Percentiles rank a stretch among this genome's conserved stretches.
phyloP scores from a whole-genome alignment of 2,329 filamentous ascomycete genomes.

The Chaetothyriales sp. region DNA sequence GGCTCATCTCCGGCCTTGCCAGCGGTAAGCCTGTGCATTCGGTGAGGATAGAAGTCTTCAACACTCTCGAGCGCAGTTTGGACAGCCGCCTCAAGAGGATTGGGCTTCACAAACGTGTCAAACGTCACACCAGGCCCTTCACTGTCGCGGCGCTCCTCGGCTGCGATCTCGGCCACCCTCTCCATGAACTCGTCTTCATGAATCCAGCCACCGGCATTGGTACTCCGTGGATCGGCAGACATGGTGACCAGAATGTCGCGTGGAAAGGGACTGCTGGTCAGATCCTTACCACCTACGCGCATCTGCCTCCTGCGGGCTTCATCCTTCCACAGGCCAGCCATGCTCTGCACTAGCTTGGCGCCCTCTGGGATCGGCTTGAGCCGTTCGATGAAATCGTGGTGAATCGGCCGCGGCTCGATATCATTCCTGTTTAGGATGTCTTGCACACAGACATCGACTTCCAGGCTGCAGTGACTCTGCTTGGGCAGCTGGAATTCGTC shows the following conservation, averaged over 20 bases:
- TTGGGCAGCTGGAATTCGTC: conserved; percentile 53
- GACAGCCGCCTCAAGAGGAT: conserved; percentile 43
- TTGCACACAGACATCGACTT: conserved; percentile 78
- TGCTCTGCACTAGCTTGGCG: conserved; percentile 77
- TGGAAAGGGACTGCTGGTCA: conserved; percentile 61
- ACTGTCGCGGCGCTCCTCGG: conserved; percentile 43
- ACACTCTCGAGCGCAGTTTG: conserved; percentile 70
- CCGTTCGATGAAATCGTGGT: conserved; percentile 74
- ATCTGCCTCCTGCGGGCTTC: conserved; percentile 66
- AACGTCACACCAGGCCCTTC: conserved; percentile 39
- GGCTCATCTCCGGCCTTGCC: neutral
- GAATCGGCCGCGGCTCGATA: conserved; percentile 61
- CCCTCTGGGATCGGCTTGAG: conserved; percentile 47
- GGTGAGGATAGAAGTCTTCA: conserved; percentile 67
- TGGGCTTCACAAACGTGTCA: conserved; percentile 46
- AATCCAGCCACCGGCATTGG: conserved; percentile 68
- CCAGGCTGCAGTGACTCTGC: conserved; percentile 73
- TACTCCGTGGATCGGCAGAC: conserved; percentile 64
- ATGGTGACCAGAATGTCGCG: conserved; percentile 72
- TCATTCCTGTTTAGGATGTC: conserved; percentile 70
- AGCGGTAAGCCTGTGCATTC: conserved; percentile 26
- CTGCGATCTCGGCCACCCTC: conserved; percentile 47
- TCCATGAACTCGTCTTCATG: conserved; percentile 72
- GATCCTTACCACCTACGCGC: conserved; percentile 48
- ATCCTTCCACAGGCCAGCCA: conserved; percentile 85